Conservation (phyloP, 2,329 filamentous ascomycete species). For the Colletotrichum sp. region DNA sequence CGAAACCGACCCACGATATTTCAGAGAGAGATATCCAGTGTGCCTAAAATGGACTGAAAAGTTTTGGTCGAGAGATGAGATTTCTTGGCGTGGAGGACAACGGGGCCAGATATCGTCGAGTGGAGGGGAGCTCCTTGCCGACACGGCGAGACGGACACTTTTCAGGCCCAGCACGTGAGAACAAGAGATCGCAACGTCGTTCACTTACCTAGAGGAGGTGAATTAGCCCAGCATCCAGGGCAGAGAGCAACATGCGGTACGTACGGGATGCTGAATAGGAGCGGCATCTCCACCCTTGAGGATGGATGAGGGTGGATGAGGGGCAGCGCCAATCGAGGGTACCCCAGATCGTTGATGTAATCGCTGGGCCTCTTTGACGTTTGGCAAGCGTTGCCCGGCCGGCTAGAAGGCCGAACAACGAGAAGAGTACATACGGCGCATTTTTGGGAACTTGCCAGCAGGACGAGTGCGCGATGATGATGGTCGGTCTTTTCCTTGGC, state of each 20-base stretch:
- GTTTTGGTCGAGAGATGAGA: slow-evolving; percentile 8
- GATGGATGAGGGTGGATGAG: background rate
- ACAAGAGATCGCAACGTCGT: background rate
- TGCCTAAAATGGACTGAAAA: background rate
- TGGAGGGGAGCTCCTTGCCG: slow-evolving; percentile 6
- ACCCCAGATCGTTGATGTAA: slow-evolving; percentile 22
- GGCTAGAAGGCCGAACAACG: slow-evolving; percentile 9
- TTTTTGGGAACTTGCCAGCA: background rate
- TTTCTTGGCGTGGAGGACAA: slow-evolving; percentile 2
- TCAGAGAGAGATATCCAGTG: background rate
- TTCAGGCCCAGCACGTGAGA: slow-evolving; percentile 11
- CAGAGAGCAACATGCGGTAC: slow-evolving; percentile 1
- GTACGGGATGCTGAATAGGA: background rate
- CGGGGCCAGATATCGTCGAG: background rate
- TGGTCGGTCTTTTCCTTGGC: background rate
- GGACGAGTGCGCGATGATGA: background rate
- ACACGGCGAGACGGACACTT: slow-evolving; percentile 4
- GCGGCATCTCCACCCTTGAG: background rate
- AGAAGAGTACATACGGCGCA: background rate
- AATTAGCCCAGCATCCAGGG: background rate
- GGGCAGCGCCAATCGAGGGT: slow-evolving; percentile 16
- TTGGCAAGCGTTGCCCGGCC: slow-evolving; percentile 6
- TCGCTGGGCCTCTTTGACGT: slow-evolving; percentile 5
- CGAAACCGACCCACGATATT: background rate
- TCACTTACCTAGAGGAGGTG: background rate